A percentile compares a stretch with the other conserved stretches of the same genome.
phyloP scores from a whole-genome alignment of 2,329 filamentous ascomycete species.

The Chalaropsis thielavioides region DNA sequence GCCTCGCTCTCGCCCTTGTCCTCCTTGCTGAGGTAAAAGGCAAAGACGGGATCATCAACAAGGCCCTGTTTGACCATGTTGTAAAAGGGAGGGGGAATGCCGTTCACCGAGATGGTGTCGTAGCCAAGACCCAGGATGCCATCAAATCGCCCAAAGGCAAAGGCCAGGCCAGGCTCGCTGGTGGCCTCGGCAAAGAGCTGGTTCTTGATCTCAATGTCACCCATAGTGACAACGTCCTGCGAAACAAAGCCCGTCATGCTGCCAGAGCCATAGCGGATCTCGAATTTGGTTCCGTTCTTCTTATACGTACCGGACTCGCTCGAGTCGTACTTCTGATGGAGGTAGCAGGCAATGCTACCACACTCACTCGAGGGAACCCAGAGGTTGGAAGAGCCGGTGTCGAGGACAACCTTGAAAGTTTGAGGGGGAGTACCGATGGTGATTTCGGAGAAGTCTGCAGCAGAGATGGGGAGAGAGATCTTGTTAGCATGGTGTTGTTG shows the following conservation, averaged over 20 bases:
- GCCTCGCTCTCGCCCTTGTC: slow-evolving; percentile 64
- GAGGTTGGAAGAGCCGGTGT: slow-evolving; percentile 96
- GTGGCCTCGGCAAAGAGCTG: slow-evolving; percentile 97
- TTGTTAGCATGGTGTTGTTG: not conserved
- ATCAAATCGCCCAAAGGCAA: slow-evolving; percentile 94
- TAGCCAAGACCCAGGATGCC: slow-evolving; percentile 91
- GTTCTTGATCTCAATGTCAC: slow-evolving; percentile 72
- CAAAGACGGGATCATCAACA: slow-evolving; percentile 83
- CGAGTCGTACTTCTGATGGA: slow-evolving; percentile 94
- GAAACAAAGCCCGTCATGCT: slow-evolving; percentile 89
- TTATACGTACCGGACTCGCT: slow-evolving; percentile 79
- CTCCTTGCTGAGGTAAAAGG: slow-evolving; percentile 76
- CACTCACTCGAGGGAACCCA: slow-evolving; percentile 92
- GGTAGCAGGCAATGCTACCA: slow-evolving; percentile 91
- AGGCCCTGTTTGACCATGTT: slow-evolving; percentile 82
- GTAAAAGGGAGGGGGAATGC: slow-evolving; percentile 91
- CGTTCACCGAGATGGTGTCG: slow-evolving; percentile 93
- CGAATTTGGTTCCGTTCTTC: slow-evolving; percentile 82
- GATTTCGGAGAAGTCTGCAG: slow-evolving; percentile 88
- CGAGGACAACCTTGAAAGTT: slow-evolving; percentile 94
- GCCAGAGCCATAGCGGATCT: slow-evolving; percentile 91
- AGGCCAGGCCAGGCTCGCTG: slow-evolving; percentile 86
- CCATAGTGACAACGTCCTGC: slow-evolving; percentile 71
- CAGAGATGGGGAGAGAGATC: not conserved
- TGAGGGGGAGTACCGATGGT: slow-evolving; percentile 82